Evolutionary conservation across 805 yeast genomes (phyloP).

Genomic region (Candida qinlingensis): DNA sequence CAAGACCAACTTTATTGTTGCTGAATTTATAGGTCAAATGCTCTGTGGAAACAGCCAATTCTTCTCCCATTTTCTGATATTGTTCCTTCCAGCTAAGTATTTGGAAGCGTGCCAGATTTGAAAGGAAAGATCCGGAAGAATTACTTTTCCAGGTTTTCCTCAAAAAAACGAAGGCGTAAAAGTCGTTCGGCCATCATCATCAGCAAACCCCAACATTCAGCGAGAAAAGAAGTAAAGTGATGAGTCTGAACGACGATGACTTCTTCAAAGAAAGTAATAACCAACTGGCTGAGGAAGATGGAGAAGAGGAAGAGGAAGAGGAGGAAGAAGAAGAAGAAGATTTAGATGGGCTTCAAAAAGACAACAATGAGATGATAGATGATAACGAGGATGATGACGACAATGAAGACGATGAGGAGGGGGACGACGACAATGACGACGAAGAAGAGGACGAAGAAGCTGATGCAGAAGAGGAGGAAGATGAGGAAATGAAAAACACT

Average conservation of each 20-base stretch:
- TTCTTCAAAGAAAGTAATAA: slow-evolving; percentile 21
- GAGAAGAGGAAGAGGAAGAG: slow-evolving; percentile 23
- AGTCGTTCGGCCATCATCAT: no score
- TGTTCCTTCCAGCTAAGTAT: neutral
- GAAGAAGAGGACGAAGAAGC: slow-evolving; percentile 26
- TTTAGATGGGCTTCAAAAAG: slow-evolving; percentile 23
- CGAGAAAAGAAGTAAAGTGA: neutral
- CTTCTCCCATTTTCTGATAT: neutral
- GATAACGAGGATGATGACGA: slow-evolving; percentile 12
- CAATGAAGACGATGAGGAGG: slow-evolving; percentile 14
- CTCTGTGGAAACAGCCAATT: slow-evolving; percentile 55
- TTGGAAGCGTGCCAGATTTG: slow-evolving; percentile 2
- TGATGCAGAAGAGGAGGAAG: slow-evolving; percentile 26
- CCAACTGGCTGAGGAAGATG: slow-evolving; percentile 20
- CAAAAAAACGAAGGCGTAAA: no score
- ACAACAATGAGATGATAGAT: slow-evolving; percentile 16
- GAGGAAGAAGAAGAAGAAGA: slow-evolving; percentile 24
- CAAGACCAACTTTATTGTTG: slow-evolving; percentile 56
- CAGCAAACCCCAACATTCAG: neutral
- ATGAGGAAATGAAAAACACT: slow-evolving; percentile 19
- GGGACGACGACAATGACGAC: slow-evolving; percentile 22
- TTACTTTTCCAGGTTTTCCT: no score
- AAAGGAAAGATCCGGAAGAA: neutral
- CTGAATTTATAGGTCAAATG: slow-evolving; percentile 68
- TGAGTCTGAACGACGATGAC: slow-evolving; percentile 18